These are phyloP conservation scores for Leccinum pachyderme DNA, from an alignment of 1,284 basidiomycete genomes.

Conservation along the genomic window DNA sequence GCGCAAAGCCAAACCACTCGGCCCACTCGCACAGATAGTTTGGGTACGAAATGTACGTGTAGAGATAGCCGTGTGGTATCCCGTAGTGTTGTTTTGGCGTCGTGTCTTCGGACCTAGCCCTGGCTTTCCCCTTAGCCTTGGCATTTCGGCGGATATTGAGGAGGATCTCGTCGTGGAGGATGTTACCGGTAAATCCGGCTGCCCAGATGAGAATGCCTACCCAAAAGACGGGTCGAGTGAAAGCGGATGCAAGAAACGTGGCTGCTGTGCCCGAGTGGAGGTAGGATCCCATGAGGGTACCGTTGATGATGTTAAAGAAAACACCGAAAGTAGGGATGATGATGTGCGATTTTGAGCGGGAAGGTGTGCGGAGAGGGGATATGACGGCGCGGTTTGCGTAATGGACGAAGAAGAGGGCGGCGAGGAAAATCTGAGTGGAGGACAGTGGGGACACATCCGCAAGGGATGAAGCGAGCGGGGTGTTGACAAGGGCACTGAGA, in stretches of 20 bases:
- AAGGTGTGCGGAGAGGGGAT: conserved; percentile 80
- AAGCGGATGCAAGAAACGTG: conserved; percentile 39
- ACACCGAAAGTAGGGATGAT: conserved; percentile 58
- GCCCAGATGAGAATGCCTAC: conserved; percentile 66
- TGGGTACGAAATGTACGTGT: conserved; percentile 81
- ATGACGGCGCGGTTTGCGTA: conserved; percentile 84
- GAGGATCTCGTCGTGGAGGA: conserved; percentile 87
- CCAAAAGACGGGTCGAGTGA: conserved; percentile 52
- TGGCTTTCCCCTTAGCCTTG: conserved; percentile 39
- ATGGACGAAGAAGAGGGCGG: conserved; percentile 67
- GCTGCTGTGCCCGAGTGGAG: conserved; percentile 54
- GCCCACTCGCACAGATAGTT: conserved; percentile 93
- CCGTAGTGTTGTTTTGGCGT: conserved; percentile 57
- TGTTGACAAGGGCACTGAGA: conserved; percentile 46
- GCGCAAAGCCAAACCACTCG: conserved; percentile 80
- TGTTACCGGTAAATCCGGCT: conserved; percentile 73
- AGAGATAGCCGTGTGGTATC: conserved; percentile 82
- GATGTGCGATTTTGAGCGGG: conserved; percentile 76
- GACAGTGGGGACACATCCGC: conserved; percentile 31
- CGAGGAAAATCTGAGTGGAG: conserved; percentile 53
- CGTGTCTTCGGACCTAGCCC: conserved; percentile 27
- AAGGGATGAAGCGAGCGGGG: conserved; percentile 41
- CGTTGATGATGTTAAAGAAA: conserved; percentile 75
- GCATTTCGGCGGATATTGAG: conserved; percentile 63
- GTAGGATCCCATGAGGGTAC: conserved; percentile 67